Percentiles rank a stretch among this genome's conserved stretches.
Evolutionary conservation across 441 rosid species (phyloP).

Genomic region (Pelargonium citronellum): DNA sequence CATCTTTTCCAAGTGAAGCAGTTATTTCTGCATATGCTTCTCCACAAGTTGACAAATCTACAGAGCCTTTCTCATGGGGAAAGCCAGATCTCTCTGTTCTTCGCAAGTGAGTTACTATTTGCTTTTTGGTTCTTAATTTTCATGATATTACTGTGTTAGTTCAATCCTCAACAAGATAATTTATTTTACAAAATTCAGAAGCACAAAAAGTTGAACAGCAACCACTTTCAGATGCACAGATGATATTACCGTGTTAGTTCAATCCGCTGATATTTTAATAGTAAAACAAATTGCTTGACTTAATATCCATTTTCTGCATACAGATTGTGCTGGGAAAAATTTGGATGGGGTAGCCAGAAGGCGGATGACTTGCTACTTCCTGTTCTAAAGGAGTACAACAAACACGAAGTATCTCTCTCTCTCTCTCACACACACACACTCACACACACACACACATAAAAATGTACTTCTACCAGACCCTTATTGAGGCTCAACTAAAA

Average conservation of each 20-base stretch:
- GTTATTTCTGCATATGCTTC: constrained; percentile 67
- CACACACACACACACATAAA: background rate
- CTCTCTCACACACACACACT: background rate
- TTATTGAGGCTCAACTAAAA: background rate
- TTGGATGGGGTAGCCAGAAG: constrained; percentile 81
- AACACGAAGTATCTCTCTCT: constrained; percentile 58
- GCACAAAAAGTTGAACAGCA: background rate
- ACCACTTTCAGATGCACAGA: background rate
- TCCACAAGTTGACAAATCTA: constrained; percentile 92
- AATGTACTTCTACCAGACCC: background rate
- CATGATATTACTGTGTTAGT: background rate
- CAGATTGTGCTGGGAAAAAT: constrained; percentile 93
- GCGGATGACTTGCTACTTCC: constrained; percentile 78
- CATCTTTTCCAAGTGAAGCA: constrained; percentile 80
- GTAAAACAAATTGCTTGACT: background rate
- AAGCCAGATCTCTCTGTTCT: constrained; percentile 77
- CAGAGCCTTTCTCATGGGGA: constrained; percentile 91
- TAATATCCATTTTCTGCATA: constrained; percentile 10
- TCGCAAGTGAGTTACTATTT: constrained; percentile 52
- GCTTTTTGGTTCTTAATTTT: constrained; percentile 11
- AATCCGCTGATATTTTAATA: constrained; percentile 10
- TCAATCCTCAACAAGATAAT: background rate
- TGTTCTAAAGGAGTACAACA: constrained; percentile 82
- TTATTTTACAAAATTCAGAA: background rate
- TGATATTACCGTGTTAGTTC: background rate